phyloP scores from a whole-genome alignment of 2,329 filamentous ascomycete species.

The Botrytis tulipae region DNA sequence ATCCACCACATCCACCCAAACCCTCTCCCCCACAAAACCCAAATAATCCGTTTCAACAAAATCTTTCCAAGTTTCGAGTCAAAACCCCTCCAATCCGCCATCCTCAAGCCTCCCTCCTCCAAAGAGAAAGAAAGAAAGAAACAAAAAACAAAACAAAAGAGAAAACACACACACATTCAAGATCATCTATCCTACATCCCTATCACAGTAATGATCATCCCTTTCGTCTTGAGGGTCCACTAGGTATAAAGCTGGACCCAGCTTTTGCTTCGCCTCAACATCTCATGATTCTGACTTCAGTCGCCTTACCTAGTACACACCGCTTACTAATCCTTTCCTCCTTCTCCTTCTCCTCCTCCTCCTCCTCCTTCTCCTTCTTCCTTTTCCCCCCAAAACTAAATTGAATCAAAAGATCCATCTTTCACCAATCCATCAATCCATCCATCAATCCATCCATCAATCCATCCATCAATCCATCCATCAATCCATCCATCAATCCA shows the following conservation, averaged over 20 bases:
- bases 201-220: background rate
- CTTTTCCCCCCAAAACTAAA: background rate
- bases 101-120: background rate
- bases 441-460: background rate
- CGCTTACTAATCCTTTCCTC: background rate
- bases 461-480: no score
- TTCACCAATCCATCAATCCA: no score
- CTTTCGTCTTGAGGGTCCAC: background rate
- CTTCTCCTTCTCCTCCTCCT: background rate
- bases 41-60: background rate
- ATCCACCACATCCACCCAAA: no score
- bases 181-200: background rate
- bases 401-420: background rate
- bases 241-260: background rate
- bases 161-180: background rate
- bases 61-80: background rate
- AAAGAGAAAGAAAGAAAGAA: background rate
- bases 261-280: background rate
- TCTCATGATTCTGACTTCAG: background rate
- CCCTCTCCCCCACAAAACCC: background rate
- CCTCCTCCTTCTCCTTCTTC: background rate
- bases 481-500: background rate
- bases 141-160: background rate
- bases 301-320: background rate
- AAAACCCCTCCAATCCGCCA: background rate